Evolutionary conservation across 805 yeast species (phyloP).

Genomic region (Wickerhamiella alocasiicola): DNA sequence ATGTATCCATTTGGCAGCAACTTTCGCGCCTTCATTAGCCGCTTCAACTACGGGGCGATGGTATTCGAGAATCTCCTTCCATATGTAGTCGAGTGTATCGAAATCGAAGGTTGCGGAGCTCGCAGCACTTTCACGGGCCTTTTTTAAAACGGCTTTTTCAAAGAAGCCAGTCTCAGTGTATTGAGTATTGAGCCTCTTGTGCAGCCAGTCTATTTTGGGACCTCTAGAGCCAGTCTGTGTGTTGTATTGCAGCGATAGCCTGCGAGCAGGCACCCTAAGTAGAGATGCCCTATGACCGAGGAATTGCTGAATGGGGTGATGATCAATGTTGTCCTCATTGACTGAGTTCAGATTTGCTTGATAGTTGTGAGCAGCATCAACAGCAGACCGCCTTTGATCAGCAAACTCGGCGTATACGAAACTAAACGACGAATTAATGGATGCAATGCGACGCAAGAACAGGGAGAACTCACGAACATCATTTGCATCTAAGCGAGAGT

Average conservation of each 20-base stretch:
- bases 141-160: background rate
- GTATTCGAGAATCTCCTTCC: constrained; percentile 6
- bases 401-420: constrained; percentile 17
- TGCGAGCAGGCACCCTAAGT: background rate
- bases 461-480: constrained; percentile 22
- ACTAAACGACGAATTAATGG: constrained; percentile 18
- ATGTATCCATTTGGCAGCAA: constrained; percentile 18
- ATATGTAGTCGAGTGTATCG: constrained; percentile 13
- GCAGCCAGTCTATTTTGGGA: constrained; percentile 1
- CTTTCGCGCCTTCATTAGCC: constrained; percentile 14
- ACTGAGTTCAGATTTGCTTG: background rate
- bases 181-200: background rate
- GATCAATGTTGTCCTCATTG: background rate
- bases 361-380: constrained; percentile 9
- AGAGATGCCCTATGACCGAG: background rate
- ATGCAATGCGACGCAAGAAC: constrained; percentile 16
- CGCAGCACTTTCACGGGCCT: background rate
- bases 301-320: background rate
- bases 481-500: constrained; percentile 20
- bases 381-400: constrained; percentile 1
- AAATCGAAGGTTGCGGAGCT: background rate
- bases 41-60: constrained; percentile 15
- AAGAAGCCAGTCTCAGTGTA: constrained; percentile 2
- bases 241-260: background rate
- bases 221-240: no score